Percentiles rank a stretch among this genome's conserved stretches.
These are phyloP conservation scores for Shiraia bambusicola DNA, from an alignment of 2,329 filamentous ascomycete genomes.

Conservation along the genomic window DNA sequence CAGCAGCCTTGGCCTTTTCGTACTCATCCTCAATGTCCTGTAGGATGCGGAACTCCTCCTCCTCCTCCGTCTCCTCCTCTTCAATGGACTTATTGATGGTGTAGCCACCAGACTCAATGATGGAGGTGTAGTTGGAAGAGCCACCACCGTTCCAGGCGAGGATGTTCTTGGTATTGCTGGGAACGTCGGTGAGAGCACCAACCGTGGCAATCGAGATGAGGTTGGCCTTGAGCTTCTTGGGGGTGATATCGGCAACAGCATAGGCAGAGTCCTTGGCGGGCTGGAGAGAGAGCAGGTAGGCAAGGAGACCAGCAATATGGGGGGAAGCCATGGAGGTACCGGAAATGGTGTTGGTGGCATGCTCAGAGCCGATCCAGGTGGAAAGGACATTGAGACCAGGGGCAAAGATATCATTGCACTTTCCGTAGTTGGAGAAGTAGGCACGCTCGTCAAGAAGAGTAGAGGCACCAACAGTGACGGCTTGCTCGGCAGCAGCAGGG, in stretches of 20 bases:
- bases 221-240: constrained; percentile 89
- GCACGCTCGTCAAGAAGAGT: constrained; percentile 92
- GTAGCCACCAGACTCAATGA: constrained; percentile 74
- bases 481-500: constrained; percentile 85
- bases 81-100: constrained; percentile 47
- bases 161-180: constrained; percentile 84
- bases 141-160: constrained; percentile 99
- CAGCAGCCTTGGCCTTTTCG: constrained; percentile 39
- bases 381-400: constrained; percentile 96
- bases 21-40: constrained; percentile 41
- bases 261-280: constrained; percentile 87
- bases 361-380: constrained; percentile 96
- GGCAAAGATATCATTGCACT: constrained; percentile 99
- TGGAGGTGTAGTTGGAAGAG: constrained; percentile 83
- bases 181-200: constrained; percentile 77
- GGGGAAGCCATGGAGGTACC: constrained; percentile 99
- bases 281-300: constrained; percentile 97
- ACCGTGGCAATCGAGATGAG: constrained; percentile 81
- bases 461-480: constrained; percentile 93
- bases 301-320: constrained; percentile 92
- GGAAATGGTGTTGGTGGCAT: constrained; percentile 97
- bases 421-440: constrained; percentile 99
- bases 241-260: constrained; percentile 83
- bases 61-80: constrained; percentile 42
- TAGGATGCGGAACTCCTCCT: constrained; percentile 44